phyloP scores from a whole-genome alignment of 345 rosid genomes.

The Salix purpurea region DNA sequence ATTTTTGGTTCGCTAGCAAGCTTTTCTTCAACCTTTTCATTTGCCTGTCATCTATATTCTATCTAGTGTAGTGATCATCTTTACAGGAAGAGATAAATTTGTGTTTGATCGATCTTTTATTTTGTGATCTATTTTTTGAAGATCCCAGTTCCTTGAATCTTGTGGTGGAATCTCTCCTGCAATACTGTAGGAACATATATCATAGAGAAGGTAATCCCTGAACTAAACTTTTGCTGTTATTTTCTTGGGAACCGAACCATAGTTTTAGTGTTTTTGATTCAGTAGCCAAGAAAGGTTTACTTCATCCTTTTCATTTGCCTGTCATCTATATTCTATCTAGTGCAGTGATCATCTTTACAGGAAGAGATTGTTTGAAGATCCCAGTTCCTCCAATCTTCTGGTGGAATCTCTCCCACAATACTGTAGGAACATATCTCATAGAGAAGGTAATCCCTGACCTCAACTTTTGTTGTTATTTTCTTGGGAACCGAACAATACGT shows the following conservation, averaged over 20 bases:
- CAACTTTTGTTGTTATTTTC: neutral
- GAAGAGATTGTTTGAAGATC: neutral
- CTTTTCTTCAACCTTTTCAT: neutral
- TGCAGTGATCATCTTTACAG: neutral
- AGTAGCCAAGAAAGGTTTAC: too few relatives aligned
- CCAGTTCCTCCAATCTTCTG: neutral
- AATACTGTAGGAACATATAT: neutral
- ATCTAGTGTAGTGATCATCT: neutral
- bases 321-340: too few relatives aligned
- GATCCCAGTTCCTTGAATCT: neutral
- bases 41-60: neutral
- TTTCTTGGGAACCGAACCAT: neutral
- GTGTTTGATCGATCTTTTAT: neutral
- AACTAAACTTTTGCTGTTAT: neutral
- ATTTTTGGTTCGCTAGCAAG: neutral
- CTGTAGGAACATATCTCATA: neutral
- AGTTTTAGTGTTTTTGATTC: too few relatives aligned
- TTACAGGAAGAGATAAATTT: too few relatives aligned
- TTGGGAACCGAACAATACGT: neutral
- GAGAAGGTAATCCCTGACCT: neutral
- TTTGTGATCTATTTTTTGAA: too few relatives aligned
- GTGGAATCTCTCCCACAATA: neutral
- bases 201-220: neutral
- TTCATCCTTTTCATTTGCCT: too few relatives aligned
- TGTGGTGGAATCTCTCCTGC: neutral